Evolutionary conservation across 1,284 basidiomycete genomes (phyloP), one percentile per base, ranked within the genome.

Genomic region (Naganishia sp.): DNA sequence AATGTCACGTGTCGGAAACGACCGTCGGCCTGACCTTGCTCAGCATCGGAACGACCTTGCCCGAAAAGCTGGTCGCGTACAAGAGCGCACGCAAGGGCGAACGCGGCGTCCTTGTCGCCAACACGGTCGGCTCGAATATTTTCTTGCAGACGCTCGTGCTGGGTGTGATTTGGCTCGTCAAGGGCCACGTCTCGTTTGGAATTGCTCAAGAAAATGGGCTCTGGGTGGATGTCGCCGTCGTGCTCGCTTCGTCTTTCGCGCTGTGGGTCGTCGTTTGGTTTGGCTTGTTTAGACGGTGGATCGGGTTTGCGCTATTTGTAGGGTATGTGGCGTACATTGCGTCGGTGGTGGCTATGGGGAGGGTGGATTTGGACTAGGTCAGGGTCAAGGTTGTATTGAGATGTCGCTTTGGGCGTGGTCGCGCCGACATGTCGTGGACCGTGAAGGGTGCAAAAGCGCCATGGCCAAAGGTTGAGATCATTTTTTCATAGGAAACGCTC

Each of bases 81-180:
- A 68, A 75, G 46, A 70, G 69, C 6, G 76, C 73, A 2, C 65
- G 68, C 2, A 69, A 72, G 35, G 69, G 70, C 39, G 72, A 75
- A n/a, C 66, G 67, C 46, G 73, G 72, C 32, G 71, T 77, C 53
- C 66, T 78, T 49, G 68, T 75, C 66, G 75, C 75, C 21, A 75
- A 74, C 39, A 75, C 75, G 0, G 75, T 76, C 18, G 76, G 76
- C 7, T 73, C 71, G 65, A 76, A 77, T 64, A 70, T 76, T n/a
- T 77, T 77, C 67, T 69, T 78, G 9, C 70, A 76, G 23, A 74
- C 75, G 0, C 68, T 78, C 1, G 75, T 74, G 62, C 69, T 76
- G 0, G 76, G 75, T 28, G 67, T 78, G 11, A 71, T 73, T n/a
- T 71, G 73, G 66, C 51, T 72, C 47, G 71, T 52, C 32, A 45